Evolutionary conservation across 2,329 filamentous ascomycete genomes (phyloP), one percentile per base, ranked within the genome.

Genomic region (Penicillium hesseltinei): DNA sequence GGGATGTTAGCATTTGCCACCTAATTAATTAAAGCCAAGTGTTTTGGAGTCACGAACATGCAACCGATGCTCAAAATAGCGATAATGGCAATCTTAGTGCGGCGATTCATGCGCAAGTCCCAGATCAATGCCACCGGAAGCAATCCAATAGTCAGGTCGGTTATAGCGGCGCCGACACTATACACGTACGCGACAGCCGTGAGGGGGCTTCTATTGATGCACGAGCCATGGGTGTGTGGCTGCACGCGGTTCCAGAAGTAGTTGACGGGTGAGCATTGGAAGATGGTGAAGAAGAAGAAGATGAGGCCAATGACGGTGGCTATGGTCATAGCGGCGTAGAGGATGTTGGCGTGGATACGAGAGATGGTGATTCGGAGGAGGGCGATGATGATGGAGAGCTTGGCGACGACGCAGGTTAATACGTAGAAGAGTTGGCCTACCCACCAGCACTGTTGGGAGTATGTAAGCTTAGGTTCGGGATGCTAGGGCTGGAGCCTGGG

Each of bases 61-160:
- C 83, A 83, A 25, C 82, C 85, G 66, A 86, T 76, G 1, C 77
- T 75, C 40, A 87, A 73, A 45, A 87, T 75, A 0, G 75, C 74
- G 6, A 77, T 77, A 8, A 86, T 71, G 1, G 82, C 76, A 2
- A 78, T 19, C 62, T 85, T 86, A 2, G 77, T 80, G 52, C 75
- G 77, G 6, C 54, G 66, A 44, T 79, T 78, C 78, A 87, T 84
- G 54, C 82, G 78, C 29, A 87, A 67, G 23, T 78, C 75, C 74
- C 77, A 82, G 2, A 87, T 75, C 11, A 87, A 71, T 52, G 80
- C 80, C 5, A 81, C 77, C 0, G 82, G 82, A 1, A 84, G 69
- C 35, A 83, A 73, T 6, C 78, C 75, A n/a, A 84, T 72, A 1
- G 78, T 80, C 40, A 82, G 78, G 64, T 84, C 81, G 39, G 79